Percentiles rank a stretch among this genome's conserved stretches.
phyloP scores from a whole-genome alignment of 1,284 basidiomycete species.

The Microbotryum violaceum region DNA sequence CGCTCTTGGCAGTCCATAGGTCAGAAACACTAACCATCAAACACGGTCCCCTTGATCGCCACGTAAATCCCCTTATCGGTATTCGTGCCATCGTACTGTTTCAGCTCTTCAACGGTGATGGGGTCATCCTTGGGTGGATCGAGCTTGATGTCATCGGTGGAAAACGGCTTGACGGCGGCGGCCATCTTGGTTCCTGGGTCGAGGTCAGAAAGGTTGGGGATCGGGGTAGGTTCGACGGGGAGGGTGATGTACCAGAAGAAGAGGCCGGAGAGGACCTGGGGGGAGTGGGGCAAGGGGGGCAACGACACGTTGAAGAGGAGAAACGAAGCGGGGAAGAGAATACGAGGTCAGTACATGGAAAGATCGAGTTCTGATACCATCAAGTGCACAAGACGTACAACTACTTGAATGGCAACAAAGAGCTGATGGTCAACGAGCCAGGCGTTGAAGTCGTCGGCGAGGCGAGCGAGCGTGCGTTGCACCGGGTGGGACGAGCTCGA shows the following conservation, averaged over 20 bases:
- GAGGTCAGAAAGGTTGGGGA: background rate
- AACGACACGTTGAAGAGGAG: background rate
- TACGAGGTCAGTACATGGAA: background rate
- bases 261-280: slow-evolving; percentile 22
- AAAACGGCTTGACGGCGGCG: slow-evolving; percentile 7
- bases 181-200: slow-evolving; percentile 2
- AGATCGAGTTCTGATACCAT: background rate
- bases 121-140: slow-evolving; percentile 69
- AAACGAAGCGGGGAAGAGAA: background rate
- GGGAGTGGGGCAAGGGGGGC: slow-evolving; percentile 6
- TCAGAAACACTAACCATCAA: slow-evolving; percentile 27
- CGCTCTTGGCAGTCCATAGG: background rate
- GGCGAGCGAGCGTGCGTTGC: background rate
- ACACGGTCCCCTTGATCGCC: slow-evolving; percentile 57
- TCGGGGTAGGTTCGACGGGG: slow-evolving; percentile 5
- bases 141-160: slow-evolving; percentile 44
- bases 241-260: slow-evolving; percentile 26
- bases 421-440: slow-evolving; percentile 14
- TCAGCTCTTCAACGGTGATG: slow-evolving; percentile 61
- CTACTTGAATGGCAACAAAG: slow-evolving; percentile 12
- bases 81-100: slow-evolving; percentile 60
- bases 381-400: background rate
- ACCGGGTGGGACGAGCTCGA: background rate
- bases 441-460: slow-evolving; percentile 1
- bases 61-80: slow-evolving; percentile 67